Base-by-base conservation (phyloP, 495 filamentous ascomycete genomes). In the Chaetomium fimeti region DNA sequence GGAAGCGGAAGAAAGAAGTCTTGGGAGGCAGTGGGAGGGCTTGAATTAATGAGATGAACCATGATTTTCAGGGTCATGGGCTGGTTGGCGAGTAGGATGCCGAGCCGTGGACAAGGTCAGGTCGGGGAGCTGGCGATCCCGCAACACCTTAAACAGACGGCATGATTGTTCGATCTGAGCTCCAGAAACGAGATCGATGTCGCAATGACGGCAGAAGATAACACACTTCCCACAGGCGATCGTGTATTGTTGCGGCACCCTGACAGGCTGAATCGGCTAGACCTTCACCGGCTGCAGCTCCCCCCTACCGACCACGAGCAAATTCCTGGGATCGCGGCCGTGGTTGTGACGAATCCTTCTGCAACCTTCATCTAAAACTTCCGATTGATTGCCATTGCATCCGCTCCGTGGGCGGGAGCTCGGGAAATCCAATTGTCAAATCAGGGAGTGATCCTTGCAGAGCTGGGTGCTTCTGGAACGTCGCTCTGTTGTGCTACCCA, bases 341-440 rank as follows among this genome's bases (percentile, higher is more conserved):
- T 28, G 25, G 29, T 40, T 27, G 28, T 52, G 36, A 45, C 49
- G 38, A 28, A 29, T 62, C 60, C 60, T 55, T 54, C 60, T 38
- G 49, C 49, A 62, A 43, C 49, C 61, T 64, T 59, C 43, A 53
- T 51, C 47, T 45, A 53, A 64, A 60, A 59, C 55, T 38, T 63
- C 47, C 62, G 62, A 60, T 64, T 64, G 62, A 64, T 64, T 54
- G 55, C 62, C 62, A 64, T 60, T 64, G 62, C 62, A 60, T 59
- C 47, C 62, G 62, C 25, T 24, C 25, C 32, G 45, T 29, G 36
- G 24, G n/a, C 55, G 62, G 62, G 56, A 64, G 49, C 62, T 54
- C 59, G 54, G 58, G 1, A 29, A 7, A 40, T 22, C 43, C 42
- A 28, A 27, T 16, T 18, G 13, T 15, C 49, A 55, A 29, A 32